Conservation (phyloP, 176 grass and related monocot genomes). For the Echinochloa phyllopogon region DNA sequence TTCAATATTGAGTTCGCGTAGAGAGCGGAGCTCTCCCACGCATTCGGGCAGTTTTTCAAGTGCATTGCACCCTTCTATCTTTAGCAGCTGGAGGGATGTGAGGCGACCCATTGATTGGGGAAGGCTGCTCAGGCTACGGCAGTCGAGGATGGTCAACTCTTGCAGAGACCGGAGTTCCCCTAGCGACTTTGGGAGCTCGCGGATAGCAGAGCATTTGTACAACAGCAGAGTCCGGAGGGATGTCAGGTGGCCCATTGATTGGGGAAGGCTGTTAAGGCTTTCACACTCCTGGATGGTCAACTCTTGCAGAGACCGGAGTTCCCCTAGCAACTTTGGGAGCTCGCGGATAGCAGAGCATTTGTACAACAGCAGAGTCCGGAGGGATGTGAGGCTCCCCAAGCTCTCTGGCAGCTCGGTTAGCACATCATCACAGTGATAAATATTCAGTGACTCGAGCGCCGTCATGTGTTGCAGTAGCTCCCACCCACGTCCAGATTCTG, state of each 20-base stretch:
- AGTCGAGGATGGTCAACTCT: not conserved
- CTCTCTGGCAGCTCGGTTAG: not conserved
- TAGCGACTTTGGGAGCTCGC: slow-evolving; percentile 1
- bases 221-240: not conserved
- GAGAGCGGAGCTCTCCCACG: not conserved
- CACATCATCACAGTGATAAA: not conserved
- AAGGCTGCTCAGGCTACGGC: not conserved
- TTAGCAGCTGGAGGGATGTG: not conserved
- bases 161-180: slow-evolving; percentile 13
- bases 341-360: not conserved
- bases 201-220: not conserved
- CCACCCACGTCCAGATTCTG: not conserved
- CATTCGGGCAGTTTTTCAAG: not conserved
- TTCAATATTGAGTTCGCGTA: accelerated
- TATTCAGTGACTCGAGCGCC: not conserved
- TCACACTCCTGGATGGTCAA: not conserved
- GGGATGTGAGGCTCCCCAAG: not conserved
- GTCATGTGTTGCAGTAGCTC: not conserved
- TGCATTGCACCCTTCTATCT: not conserved
- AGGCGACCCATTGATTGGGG: not conserved
- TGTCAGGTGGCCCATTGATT: not conserved
- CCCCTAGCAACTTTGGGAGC: not conserved
- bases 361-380: not conserved
- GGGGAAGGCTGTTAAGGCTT: not conserved
- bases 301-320: not conserved